phyloP scores from a whole-genome alignment of 2,329 filamentous ascomycete genomes.

The Colletotrichum ledebouriae region DNA sequence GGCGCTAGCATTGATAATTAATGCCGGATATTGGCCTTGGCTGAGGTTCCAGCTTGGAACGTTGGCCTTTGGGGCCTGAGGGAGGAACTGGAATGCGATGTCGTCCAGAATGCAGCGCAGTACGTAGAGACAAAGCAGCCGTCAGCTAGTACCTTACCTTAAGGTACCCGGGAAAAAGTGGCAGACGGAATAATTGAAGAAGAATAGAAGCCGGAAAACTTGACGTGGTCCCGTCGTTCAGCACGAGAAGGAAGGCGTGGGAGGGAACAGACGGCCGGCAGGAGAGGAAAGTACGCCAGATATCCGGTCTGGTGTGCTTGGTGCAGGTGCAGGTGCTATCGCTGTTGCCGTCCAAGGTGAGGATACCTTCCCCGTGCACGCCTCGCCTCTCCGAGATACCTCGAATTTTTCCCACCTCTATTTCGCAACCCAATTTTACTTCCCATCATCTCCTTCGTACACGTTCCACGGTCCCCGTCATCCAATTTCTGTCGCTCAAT shows the following conservation, averaged over 20 bases:
- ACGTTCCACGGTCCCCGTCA: constrained; percentile 29
- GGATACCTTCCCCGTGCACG: neutral
- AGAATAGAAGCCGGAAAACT: neutral
- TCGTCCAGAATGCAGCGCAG: neutral
- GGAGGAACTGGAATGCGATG: constrained; percentile 33
- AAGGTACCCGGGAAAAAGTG: no score
- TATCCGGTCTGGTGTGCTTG: neutral
- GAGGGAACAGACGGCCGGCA: neutral
- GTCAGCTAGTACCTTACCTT: no score
- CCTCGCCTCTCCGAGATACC: constrained; percentile 1
- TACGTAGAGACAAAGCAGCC: neutral
- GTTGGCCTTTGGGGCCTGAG: constrained; percentile 6
- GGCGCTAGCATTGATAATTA: constrained; percentile 29
- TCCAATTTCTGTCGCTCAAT: constrained; percentile 15
- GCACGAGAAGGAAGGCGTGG: neutral
- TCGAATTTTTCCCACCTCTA: constrained; percentile 17
- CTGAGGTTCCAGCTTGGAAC: neutral
- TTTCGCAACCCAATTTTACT: neutral
- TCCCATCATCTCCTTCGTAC: constrained; percentile 6
- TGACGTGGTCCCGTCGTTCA: neutral
- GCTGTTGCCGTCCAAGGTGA: neutral
- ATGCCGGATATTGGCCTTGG: constrained; percentile 19
- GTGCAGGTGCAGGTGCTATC: no score
- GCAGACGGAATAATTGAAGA: neutral
- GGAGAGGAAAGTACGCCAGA: constrained; percentile 18